A percentile compares a stretch with the other conserved stretches of the same genome.
phyloP scores from a whole-genome alignment of 2,329 filamentous ascomycete genomes.

The Falciphora oryzae region DNA sequence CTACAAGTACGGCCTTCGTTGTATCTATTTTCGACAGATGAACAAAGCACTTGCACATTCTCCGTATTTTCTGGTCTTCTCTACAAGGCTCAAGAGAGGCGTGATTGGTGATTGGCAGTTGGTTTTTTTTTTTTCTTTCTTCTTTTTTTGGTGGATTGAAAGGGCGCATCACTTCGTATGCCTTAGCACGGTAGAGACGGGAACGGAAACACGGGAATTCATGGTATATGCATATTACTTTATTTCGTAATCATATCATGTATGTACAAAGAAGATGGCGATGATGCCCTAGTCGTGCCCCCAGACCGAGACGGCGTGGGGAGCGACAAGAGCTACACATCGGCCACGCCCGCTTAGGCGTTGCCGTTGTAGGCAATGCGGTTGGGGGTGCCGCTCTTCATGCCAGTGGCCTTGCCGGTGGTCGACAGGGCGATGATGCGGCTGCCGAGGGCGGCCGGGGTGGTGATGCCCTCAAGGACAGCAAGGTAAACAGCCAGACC shows the following conservation, averaged over 20 bases:
- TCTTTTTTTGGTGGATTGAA: too few relatives aligned
- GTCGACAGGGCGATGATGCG: constrained; percentile 38
- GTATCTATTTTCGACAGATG: not conserved
- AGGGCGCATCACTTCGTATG: not conserved
- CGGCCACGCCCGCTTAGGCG: constrained; percentile 15
- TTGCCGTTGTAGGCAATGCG: constrained; percentile 51
- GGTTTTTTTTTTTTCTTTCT: too few relatives aligned
- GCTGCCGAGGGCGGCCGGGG: constrained; percentile 39
- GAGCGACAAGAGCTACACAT: too few relatives aligned
- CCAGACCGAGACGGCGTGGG: too few relatives aligned
- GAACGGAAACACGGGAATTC: not conserved
- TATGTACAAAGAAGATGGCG: not conserved
- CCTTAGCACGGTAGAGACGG: too few relatives aligned
- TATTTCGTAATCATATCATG: not conserved
- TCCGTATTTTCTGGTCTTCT: too few relatives aligned
- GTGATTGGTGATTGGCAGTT: too few relatives aligned
- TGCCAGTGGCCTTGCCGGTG: constrained; percentile 32
- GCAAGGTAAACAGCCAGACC: constrained; percentile 35
- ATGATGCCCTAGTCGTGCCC: not conserved
- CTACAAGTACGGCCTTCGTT: not conserved
- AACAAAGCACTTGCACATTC: not conserved
- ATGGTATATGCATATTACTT: not conserved
- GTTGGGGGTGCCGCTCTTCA: constrained; percentile 42
- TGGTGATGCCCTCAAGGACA: constrained; percentile 33
- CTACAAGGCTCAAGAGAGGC: too few relatives aligned